A percentile compares a stretch with the other conserved stretches of the same genome.
Evolutionary conservation across 2,329 filamentous ascomycete genomes (phyloP).

Genomic region (Colletotrichum viniferum): DNA sequence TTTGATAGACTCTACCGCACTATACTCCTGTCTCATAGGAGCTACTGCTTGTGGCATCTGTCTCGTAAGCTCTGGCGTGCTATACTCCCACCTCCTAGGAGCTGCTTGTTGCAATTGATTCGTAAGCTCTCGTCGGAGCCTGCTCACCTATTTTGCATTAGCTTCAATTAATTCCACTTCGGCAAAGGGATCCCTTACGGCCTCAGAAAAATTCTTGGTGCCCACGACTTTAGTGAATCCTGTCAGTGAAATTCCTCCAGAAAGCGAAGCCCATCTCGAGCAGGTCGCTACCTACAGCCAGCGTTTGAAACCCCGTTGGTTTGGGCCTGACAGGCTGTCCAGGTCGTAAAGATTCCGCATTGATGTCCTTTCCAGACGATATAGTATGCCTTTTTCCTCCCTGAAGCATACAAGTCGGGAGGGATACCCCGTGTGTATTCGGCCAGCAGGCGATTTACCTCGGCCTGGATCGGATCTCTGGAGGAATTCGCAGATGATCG

Average conservation of each 20-base stretch:
- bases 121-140: not conserved
- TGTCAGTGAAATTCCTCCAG: not conserved
- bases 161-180: not conserved
- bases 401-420: not conserved
- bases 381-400: not conserved
- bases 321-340: accelerated
- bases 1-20: too few relatives aligned
- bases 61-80: accelerated
- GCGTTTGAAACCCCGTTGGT: not conserved
- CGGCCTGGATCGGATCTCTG: not conserved
- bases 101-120: not conserved
- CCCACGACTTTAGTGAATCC: not conserved
- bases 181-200: not conserved
- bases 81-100: not conserved
- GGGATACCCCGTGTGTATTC: not conserved
- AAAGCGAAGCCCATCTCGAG: not conserved
- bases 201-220: not conserved
- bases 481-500: not conserved
- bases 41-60: not conserved
- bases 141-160: not conserved
- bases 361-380: not conserved
- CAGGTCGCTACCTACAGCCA: not conserved
- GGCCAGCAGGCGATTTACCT: not conserved
- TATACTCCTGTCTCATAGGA: not conserved
- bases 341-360: not conserved